Evolutionary conservation across 345 rosid species (phyloP).

Genomic region (Heritiera littoralis): DNA sequence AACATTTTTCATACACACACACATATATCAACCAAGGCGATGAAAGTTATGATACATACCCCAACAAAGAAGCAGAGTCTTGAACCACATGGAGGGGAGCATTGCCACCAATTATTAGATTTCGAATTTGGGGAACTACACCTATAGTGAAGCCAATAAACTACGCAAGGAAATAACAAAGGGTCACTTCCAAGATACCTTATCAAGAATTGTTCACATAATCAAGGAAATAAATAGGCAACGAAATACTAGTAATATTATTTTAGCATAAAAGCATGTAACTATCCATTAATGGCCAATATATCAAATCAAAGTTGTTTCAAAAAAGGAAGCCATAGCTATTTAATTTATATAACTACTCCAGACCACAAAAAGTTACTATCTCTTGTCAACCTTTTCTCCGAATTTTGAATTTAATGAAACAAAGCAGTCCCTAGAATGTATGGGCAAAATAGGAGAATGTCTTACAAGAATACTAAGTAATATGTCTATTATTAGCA

Average conservation of each 20-base stretch:
- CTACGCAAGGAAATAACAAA: conserved; percentile 30
- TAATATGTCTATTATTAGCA: background rate
- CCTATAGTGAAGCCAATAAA: conserved; percentile 58
- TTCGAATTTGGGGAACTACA: conserved; percentile 43
- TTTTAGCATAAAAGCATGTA: no score
- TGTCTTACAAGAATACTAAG: background rate
- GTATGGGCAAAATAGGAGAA: no score
- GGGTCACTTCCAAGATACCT: background rate
- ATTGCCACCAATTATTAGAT: conserved; percentile 46
- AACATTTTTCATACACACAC: no score
- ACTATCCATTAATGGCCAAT: no score
- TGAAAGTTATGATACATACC: conserved; percentile 38
- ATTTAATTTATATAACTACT: no score
- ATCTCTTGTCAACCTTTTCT: no score
- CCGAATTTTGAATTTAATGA: no score
- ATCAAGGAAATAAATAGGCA: background rate
- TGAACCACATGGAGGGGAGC: conserved; percentile 67
- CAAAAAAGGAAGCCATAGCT: no score
- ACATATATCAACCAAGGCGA: background rate
- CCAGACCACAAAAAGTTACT: no score
- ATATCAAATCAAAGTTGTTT: no score
- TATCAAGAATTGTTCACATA: background rate
- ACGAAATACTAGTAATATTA: no score
- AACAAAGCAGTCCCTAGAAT: no score
- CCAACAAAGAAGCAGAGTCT: conserved; percentile 53